Base-by-base conservation (phyloP, 2,329 filamentous ascomycete species). In the Colletotrichum scovillei region DNA sequence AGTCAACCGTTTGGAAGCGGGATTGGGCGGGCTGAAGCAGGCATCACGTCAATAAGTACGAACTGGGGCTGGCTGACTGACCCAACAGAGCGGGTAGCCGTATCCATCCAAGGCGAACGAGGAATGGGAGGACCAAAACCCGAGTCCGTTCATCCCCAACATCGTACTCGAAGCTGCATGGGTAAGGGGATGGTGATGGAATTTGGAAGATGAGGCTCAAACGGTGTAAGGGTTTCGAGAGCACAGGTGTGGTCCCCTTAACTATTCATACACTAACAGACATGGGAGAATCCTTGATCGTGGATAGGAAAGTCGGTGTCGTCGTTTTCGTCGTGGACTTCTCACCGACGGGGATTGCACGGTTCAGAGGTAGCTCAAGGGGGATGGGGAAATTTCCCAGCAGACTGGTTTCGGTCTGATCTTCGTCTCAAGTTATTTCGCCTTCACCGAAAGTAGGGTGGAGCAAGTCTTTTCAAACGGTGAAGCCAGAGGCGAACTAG, bases 401-500 rank as follows among this genome's bases (percentile, higher is more conserved):
- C 59, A 53, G 46, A 49, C 26, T 30, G 70, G 70, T 64, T 69
- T 64, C 59, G 55, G 70, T 73, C 66, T 73, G 70, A 73, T 73
- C 38, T 73, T 69, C 66, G 66, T 63, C 66, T 69, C 66, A 69
- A 30, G 66, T 63, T 28, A 30, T 71, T 57, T 73, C 70, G 70
- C 66, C 9, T 42, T 60, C 30, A 28, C 66, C 66, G 70, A 73
- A 49, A 49, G 42, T 49, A 19, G 42, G 16, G 19, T 49, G 42
- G 42, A 49, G 42, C 42, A 49, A 5, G 26, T 22, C 7, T 30
- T 7, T 46, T 46, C 42, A 19, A 49, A 49, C 42, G 42, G 42
- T 49, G 42, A 49, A n/a, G 42, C 42, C 11, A 42, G 38, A 42
- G 16, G 16, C 5, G 32, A 35, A 42, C 38, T 42, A 42, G 6